phyloP scores from a whole-genome alignment of 177 flowering plant genomes.

The Tripterygium wilfordii region DNA sequence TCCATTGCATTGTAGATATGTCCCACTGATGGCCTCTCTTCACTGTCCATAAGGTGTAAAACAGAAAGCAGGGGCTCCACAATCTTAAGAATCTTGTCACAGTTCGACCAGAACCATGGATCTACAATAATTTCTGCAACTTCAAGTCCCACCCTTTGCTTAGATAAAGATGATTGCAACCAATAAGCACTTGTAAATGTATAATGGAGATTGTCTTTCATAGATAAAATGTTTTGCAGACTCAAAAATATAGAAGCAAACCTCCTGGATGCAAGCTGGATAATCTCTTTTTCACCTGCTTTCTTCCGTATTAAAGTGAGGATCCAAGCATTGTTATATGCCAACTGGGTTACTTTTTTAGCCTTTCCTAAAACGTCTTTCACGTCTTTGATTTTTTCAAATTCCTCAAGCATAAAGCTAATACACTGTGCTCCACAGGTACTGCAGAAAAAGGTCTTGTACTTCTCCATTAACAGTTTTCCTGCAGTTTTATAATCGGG shows the following conservation, averaged over 20 bases:
- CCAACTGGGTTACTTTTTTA: slow-evolving; percentile 29
- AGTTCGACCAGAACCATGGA: slow-evolving; percentile 32
- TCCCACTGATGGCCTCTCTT: slow-evolving; percentile 32
- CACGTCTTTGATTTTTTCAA: slow-evolving; percentile 24
- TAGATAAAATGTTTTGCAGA: slow-evolving; percentile 25
- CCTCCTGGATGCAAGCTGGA: slow-evolving; percentile 27
- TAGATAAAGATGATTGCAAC: slow-evolving; percentile 32
- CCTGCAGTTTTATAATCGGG: slow-evolving; percentile 32
- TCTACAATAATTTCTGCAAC: slow-evolving; percentile 29
- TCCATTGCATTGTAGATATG: slow-evolving; percentile 39
- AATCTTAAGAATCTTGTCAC: slow-evolving; percentile 23
- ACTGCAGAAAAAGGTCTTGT: slow-evolving; percentile 36
- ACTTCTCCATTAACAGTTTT: slow-evolving; percentile 23
- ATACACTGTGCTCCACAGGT: slow-evolving; percentile 40
- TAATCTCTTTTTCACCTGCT: slow-evolving; percentile 35
- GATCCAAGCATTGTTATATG: slow-evolving; percentile 33
- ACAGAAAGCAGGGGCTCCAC: slow-evolving; percentile 29
- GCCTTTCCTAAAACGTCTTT: slow-evolving; percentile 27
- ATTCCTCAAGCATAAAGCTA: slow-evolving; percentile 30
- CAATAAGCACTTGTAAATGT: slow-evolving; percentile 32
- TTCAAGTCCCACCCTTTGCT: slow-evolving; percentile 25
- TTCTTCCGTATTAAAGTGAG: slow-evolving; percentile 30
- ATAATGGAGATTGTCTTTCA: slow-evolving; percentile 31
- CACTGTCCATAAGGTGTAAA: slow-evolving; percentile 23
- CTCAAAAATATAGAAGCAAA: slow-evolving; percentile 29